phyloP scores from a whole-genome alignment of 345 rosid species.

The Linum tenue region DNA sequence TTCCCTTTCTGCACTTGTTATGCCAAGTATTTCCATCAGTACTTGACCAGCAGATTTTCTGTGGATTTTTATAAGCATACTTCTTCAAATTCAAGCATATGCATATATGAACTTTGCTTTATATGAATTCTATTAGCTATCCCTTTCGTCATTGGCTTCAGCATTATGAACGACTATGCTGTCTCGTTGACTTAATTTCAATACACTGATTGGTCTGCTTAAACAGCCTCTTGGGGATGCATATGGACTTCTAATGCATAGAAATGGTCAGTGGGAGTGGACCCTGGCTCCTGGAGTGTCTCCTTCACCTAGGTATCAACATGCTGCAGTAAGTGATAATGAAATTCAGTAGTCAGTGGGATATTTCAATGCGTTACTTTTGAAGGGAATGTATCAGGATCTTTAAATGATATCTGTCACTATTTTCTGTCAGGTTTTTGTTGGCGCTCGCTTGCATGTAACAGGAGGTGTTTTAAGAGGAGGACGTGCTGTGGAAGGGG shows the following conservation, averaged over 20 bases:
- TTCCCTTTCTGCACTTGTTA: not conserved
- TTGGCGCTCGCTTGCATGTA: conserved; percentile 93
- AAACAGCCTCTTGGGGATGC: conserved; percentile 92
- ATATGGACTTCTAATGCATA: conserved; percentile 93
- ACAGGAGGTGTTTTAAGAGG: conserved; percentile 87
- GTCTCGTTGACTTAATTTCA: not conserved
- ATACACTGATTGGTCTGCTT: conserved; percentile 17
- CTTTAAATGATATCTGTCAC: conserved; percentile 5
- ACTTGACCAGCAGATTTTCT: not conserved
- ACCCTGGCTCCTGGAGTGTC: conserved; percentile 97
- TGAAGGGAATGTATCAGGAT: not conserved
- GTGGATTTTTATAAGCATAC: not conserved
- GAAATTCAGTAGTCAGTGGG: not conserved
- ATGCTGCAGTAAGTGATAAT: conserved; percentile 66
- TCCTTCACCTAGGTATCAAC: conserved; percentile 96
- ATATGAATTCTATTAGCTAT: no score
- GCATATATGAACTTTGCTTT: not conserved
- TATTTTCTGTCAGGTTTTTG: conserved; percentile 62
- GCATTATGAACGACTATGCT: not conserved
- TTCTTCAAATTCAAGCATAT: not conserved
- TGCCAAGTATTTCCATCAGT: not conserved
- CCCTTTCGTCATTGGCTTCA: not conserved
- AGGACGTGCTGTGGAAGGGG: conserved; percentile 78
- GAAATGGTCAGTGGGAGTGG: conserved; percentile 99
- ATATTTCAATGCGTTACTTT: not conserved